Evolutionary conservation across 768 basidiomycete genomes (phyloP).

Genomic region (Amanita subjunquillea): DNA sequence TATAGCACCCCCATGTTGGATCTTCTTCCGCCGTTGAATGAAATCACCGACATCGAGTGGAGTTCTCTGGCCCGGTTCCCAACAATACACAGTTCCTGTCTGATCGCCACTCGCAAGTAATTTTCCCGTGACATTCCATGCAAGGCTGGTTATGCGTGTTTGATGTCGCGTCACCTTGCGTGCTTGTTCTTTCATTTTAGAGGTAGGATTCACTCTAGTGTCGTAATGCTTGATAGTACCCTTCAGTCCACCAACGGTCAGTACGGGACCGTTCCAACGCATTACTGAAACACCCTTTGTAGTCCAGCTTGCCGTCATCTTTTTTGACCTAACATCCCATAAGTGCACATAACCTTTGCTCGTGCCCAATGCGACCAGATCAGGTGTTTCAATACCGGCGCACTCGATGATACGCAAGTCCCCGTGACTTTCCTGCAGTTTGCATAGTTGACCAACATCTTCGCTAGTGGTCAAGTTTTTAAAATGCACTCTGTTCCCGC

Average conservation of each 20-base stretch:
- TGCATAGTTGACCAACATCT: constrained; percentile 41
- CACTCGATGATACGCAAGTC: constrained; percentile 32
- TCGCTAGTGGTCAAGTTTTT: constrained; percentile 32
- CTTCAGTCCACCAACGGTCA: constrained; percentile 57
- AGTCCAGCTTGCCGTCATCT: constrained; percentile 40
- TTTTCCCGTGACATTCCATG: constrained; percentile 59
- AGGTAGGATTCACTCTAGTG: constrained; percentile 37
- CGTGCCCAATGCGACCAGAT: constrained; percentile 51
- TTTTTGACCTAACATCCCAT: constrained; percentile 57
- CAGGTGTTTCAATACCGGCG: constrained; percentile 20
- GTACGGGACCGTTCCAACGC: constrained; percentile 53
- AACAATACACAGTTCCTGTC: constrained; percentile 65
- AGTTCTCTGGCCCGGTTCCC: constrained; percentile 50
- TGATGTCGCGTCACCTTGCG: constrained; percentile 61
- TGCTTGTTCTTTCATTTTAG: constrained; percentile 50
- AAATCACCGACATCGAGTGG: constrained; percentile 49
- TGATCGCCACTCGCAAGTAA: constrained; percentile 71
- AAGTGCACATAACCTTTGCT: constrained; percentile 57
- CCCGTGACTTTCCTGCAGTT: constrained; percentile 35
- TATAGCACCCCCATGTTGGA: constrained; percentile 55
- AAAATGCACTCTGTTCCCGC: constrained; percentile 44
- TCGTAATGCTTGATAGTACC: constrained; percentile 73
- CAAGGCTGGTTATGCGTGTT: constrained; percentile 50
- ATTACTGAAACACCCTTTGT: constrained; percentile 54
- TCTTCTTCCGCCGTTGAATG: constrained; percentile 51